These are phyloP conservation scores for Amanita muscaria DNA, from an alignment of 768 basidiomycete genomes.

Conservation along the genomic window DNA sequence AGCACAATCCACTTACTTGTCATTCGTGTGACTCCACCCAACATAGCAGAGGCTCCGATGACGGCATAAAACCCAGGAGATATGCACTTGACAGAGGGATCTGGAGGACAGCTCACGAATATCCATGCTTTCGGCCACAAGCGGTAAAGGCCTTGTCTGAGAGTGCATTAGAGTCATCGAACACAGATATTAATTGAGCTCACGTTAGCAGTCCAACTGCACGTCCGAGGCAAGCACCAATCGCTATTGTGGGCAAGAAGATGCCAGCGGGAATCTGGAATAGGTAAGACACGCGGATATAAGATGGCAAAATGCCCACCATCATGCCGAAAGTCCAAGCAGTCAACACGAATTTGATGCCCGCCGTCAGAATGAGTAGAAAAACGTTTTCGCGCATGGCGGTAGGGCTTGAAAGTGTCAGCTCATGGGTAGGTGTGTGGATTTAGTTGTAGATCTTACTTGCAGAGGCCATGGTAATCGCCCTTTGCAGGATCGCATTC, in stretches of 20 bases:
- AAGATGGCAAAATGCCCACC: slow-evolving; percentile 27
- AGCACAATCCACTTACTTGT: slow-evolving; percentile 39
- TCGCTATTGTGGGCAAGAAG: slow-evolving; percentile 67
- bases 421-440: too few species aligned
- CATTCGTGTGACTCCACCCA: slow-evolving; percentile 72
- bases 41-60: slow-evolving; percentile 67
- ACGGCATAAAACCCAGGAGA: slow-evolving; percentile 74
- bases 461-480: slow-evolving; percentile 75
- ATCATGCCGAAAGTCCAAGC: slow-evolving; percentile 78
- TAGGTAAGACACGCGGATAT: neutral
- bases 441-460: slow-evolving; percentile 41
- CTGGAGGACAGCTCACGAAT: slow-evolving; percentile 65
- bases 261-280: slow-evolving; percentile 67
- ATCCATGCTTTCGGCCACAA: slow-evolving; percentile 62
- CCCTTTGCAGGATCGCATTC: slow-evolving; percentile 66
- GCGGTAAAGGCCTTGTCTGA: slow-evolving; percentile 57
- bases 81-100: slow-evolving; percentile 57
- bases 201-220: slow-evolving; percentile 63
- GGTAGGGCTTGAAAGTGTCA: slow-evolving; percentile 43
- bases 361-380: slow-evolving; percentile 52
- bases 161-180: neutral
- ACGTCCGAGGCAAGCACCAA: slow-evolving; percentile 65
- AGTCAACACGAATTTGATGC: slow-evolving; percentile 52
- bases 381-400: slow-evolving; percentile 64
- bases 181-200: slow-evolving; percentile 13